These are phyloP conservation scores for Elsinoe ampelina DNA, from an alignment of 2,329 filamentous ascomycete genomes.

Conservation along the genomic window DNA sequence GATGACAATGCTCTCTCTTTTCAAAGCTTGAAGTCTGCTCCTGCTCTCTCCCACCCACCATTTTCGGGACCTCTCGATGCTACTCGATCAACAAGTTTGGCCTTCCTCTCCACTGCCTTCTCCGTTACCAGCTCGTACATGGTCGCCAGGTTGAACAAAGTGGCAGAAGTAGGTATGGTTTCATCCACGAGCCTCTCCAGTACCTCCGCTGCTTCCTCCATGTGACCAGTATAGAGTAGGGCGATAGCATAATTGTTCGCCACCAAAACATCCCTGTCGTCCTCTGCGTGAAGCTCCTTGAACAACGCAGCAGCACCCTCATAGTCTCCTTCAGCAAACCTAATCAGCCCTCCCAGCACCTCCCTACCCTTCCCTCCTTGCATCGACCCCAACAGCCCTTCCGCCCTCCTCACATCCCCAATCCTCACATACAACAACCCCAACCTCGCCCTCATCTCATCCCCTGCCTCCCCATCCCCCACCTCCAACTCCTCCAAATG, in stretches of 20 bases:
- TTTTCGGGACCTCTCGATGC: constrained; percentile 3
- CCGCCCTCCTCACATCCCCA: constrained; percentile 54
- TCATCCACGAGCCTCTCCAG: constrained; percentile 52
- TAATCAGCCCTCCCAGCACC: constrained; percentile 58
- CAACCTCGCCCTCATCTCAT: constrained; percentile 23
- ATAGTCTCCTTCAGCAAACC: constrained; percentile 71
- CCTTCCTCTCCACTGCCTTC: constrained; percentile 59
- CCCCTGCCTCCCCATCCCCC: constrained; percentile 37
- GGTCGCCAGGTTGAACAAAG: constrained; percentile 83
- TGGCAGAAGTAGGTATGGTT: constrained; percentile 52
- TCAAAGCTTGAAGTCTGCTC: constrained; percentile 12
- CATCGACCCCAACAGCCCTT: not conserved
- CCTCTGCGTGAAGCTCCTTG: constrained; percentile 41
- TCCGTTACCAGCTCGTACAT: constrained; percentile 90
- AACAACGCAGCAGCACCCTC: constrained; percentile 54
- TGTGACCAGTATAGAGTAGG: constrained; percentile 67
- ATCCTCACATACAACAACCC: constrained; percentile 67
- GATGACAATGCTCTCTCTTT: too few relatives aligned
- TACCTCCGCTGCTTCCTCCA: constrained; percentile 59
- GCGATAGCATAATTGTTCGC: constrained; percentile 77
- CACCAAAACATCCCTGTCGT: constrained; percentile 56
- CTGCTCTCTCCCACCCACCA: constrained; percentile 9
- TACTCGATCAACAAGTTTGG: constrained; percentile 59
- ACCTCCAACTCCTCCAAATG: constrained; percentile 55
- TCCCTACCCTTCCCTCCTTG: constrained; percentile 22